phyloP scores from a whole-genome alignment of 2,329 filamentous ascomycete genomes.

The Paecilomyces variotii region DNA sequence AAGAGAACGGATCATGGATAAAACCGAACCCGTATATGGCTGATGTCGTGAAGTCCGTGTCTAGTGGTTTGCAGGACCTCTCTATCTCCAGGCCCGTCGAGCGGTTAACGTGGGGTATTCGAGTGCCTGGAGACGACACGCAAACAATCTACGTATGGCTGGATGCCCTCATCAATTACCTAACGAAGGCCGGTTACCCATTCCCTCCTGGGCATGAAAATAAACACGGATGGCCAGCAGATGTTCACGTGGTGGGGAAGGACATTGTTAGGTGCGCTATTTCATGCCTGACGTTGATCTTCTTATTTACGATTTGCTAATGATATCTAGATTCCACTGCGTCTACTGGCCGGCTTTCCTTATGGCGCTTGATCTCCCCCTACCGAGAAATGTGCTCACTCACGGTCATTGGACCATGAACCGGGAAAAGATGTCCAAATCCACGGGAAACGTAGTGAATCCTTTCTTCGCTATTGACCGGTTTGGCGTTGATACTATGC shows the following conservation, averaged over 20 bases:
- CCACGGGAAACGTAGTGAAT: conserved; percentile 87
- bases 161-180: conserved; percentile 89
- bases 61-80: conserved; percentile 71
- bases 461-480: conserved; percentile 85
- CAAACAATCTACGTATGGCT: conserved; percentile 99
- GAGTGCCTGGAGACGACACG: conserved; percentile 69
- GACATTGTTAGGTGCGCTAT: conserved; percentile 66
- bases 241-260: conserved; percentile 90
- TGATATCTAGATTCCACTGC: conserved; percentile 63
- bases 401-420: conserved; percentile 96
- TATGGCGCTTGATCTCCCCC: conserved; percentile 72
- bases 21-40: conserved; percentile 63
- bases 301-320: conserved; percentile 1
- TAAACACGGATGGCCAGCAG: conserved; percentile 72
- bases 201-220: conserved; percentile 56
- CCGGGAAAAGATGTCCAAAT: conserved; percentile 92
- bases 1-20: conserved; percentile 69
- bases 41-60: conserved; percentile 71
- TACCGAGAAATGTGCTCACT: conserved; percentile 71
- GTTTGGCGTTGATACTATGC: conserved; percentile 79
- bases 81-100: conserved; percentile 77
- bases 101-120: conserved; percentile 79
- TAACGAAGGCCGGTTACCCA: conserved; percentile 81
- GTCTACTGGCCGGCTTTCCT: conserved; percentile 98
- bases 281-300: neutral